Evolutionary conservation across 148 eudicot species (phyloP).

Genomic region (Mesembryanthemum crystallinum): DNA sequence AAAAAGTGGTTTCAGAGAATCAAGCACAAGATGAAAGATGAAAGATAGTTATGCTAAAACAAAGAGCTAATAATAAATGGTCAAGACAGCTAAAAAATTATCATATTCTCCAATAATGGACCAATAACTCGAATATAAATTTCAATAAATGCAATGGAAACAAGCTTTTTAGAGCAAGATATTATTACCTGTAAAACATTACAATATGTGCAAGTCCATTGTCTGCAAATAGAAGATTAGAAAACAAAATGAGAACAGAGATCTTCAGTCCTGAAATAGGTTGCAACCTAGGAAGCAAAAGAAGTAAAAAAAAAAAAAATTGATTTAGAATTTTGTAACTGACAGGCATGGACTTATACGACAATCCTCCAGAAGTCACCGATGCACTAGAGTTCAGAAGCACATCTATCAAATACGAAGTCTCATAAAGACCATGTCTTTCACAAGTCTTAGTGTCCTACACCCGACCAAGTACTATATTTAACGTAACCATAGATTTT

Average conservation of each 20-base stretch:
- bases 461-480: not conserved
- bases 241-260: conserved; percentile 24
- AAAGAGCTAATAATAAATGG: not conserved
- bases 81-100: not conserved
- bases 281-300: not conserved
- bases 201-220: conserved; percentile 74
- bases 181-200: conserved; percentile 68
- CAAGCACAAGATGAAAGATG: not conserved
- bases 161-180: conserved; percentile 14
- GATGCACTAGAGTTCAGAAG: not conserved
- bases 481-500: not conserved
- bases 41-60: not conserved
- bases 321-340: not conserved
- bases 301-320: not conserved
- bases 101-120: not conserved
- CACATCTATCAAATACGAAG: not conserved
- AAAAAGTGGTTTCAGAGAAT: not conserved
- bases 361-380: not conserved
- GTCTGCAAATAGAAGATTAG: conserved; percentile 47
- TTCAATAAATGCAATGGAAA: conserved; percentile 3
- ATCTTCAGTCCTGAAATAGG: conserved; percentile 12
- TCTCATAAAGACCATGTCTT: not conserved
- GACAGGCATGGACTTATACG: not conserved
- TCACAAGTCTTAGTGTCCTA: not conserved
- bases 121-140: not conserved